These are phyloP conservation scores for Chenopodium formosanum DNA, from an alignment of 148 eudicot genomes.

Conservation along the genomic window DNA sequence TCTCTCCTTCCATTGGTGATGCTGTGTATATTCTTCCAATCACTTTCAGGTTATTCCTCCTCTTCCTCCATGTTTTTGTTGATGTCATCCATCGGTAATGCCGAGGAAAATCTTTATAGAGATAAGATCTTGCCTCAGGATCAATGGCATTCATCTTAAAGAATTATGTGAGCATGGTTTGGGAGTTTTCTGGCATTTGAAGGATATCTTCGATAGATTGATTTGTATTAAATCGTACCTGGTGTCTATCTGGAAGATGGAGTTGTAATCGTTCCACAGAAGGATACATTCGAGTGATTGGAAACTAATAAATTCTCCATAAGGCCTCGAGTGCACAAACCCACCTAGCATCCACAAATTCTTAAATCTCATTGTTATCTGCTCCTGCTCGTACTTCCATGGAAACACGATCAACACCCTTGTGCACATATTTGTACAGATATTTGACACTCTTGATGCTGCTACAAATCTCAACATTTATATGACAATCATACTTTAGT, in stretches of 20 bases:
- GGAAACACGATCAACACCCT: background rate
- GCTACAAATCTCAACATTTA: conserved; percentile 6
- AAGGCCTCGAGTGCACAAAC: conserved; percentile 1
- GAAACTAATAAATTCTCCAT: conserved; percentile 3
- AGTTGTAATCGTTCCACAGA: conserved; percentile 2
- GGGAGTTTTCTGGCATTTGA: background rate
- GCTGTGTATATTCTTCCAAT: background rate
- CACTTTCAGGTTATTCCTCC: background rate
- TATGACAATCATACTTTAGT: conserved; percentile 10
- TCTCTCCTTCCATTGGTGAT: background rate
- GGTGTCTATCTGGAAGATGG: background rate
- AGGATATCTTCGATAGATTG: background rate
- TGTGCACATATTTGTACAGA: conserved; percentile 12
- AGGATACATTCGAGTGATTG: background rate
- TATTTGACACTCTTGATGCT: conserved; percentile 3
- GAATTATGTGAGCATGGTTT: conserved; percentile 1
- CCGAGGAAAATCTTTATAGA: background rate
- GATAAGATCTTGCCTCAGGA: background rate
- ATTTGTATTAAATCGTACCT: background rate
- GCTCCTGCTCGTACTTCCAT: background rate
- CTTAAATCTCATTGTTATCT: background rate
- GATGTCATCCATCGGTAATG: background rate
- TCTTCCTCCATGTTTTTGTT: background rate
- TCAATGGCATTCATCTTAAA: conserved; percentile 2
- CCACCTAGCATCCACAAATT: background rate